Conservation (phyloP, 176 grass and related monocot genomes). For the Microstegium vimineum region DNA sequence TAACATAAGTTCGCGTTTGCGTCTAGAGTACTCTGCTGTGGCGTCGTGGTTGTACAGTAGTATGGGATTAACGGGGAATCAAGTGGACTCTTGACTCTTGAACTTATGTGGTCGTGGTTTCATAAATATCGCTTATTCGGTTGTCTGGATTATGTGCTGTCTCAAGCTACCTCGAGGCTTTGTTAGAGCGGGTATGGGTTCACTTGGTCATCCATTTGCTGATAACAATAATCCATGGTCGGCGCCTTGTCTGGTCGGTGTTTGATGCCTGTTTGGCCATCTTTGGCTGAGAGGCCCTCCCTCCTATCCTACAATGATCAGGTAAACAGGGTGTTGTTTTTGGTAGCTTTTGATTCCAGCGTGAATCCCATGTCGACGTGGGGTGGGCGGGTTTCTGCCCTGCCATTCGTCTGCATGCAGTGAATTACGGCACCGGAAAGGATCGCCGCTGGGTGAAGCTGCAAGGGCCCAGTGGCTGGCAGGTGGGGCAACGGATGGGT, state of each 20-base stretch:
- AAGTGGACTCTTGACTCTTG: background rate
- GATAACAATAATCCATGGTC: constrained; percentile 9
- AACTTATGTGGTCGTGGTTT: background rate
- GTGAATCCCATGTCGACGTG: background rate
- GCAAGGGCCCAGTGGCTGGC: background rate
- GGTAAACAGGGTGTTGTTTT: background rate
- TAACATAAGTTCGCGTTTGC: background rate
- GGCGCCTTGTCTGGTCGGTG: constrained; percentile 4
- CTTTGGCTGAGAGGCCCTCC: background rate
- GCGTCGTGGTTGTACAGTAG: background rate
- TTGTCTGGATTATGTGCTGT: background rate
- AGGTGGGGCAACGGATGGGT: background rate
- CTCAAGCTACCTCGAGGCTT: background rate
- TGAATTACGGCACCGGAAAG: background rate
- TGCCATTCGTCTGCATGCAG: background rate
- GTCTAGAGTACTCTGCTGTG: background rate
- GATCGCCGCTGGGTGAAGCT: background rate
- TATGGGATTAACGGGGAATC: background rate
- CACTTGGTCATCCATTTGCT: background rate
- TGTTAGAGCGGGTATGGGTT: background rate
- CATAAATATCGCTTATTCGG: background rate
- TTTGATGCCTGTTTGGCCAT: constrained; percentile 16
- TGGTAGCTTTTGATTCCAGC: background rate
- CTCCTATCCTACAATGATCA: background rate
- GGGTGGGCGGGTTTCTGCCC: too few relatives aligned